Base-by-base conservation (phyloP, 163 green algal species). In the Coccomyxa subellipsoidea region DNA sequence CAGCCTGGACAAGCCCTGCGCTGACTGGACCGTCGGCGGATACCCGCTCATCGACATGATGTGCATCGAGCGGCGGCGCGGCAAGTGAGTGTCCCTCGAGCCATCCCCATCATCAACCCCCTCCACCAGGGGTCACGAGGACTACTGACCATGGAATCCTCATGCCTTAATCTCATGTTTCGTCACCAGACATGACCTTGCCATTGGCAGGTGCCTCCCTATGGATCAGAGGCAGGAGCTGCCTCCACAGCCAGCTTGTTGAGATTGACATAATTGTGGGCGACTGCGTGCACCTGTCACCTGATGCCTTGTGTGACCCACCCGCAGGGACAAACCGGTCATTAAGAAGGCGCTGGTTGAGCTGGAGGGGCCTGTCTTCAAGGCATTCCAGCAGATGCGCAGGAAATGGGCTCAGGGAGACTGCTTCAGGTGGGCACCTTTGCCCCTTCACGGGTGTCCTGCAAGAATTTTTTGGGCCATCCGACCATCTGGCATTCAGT, bases 321-420 rank as follows among this genome's bases (percentile, higher is more conserved):
- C 25, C 10, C 3, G 88, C 76, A 90, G 85, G 53, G 83, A 90
- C 83, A 92, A 91, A 79, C 89, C 89, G 4, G 90, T 93, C 6
- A 90, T 94, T 32, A 69, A 70, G 8, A 93, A 93, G 82, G 87
- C 87, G 23, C 84, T 93, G 66, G 89, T 93, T 29, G 82, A 93
- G 21, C 73, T 94, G 59, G 70, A 91, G 6, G 90, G 85, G 32
- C 54, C 81, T 0, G 36, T 83, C 12, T 88, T 91, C 39, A 37
- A 27, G 3, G 70, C 69, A 12, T 90, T 83, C 31, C 34, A 54
- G 18, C 38, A 82, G 40, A 2, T 9, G 36, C 87, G 89, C 35
- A 59, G 35, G 9, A 1, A 38, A 10, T 93, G 89, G 89, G 88
- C 80, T 4, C 54, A 86, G 35, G 34, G 79, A 31, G 88, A 91